Percentiles rank a stretch among this genome's conserved stretches.
Conservation (phyloP, 2,329 filamentous ascomycete species). For the Diaporthe sp. region DNA sequence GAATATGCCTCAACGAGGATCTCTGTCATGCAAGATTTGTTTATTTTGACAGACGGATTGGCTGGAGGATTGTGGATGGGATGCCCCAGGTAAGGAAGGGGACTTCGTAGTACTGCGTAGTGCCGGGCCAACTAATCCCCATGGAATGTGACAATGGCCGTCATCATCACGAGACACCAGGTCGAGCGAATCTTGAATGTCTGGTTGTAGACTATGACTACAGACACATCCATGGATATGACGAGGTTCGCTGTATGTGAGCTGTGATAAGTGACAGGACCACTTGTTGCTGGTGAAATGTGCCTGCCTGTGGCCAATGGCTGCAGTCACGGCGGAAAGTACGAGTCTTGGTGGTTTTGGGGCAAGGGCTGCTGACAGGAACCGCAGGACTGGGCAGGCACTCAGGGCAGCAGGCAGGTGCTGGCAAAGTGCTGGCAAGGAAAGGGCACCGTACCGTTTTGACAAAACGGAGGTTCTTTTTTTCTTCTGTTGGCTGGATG, state of each 20-base stretch:
- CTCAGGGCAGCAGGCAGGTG: not conserved
- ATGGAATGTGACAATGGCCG: constrained; percentile 15
- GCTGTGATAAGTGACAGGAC: constrained; percentile 35
- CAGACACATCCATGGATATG: no score
- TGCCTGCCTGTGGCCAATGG: constrained; percentile 5
- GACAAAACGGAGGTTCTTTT: constrained; percentile 15
- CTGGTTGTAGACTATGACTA: constrained; percentile 1
- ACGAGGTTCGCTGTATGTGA: constrained; percentile 14
- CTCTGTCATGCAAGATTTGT: constrained; percentile 28
- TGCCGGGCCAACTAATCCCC: not conserved
- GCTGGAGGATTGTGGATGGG: not conserved
- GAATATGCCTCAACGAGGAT: constrained; percentile 25
- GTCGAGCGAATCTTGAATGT: constrained; percentile 16
- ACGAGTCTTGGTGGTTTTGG: constrained; percentile 7
- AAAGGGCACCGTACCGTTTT: no score
- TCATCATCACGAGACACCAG: constrained; percentile 29
- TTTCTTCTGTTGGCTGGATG: not conserved
- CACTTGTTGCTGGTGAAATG: not conserved
- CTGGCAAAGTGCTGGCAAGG: not conserved
- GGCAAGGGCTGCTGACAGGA: not conserved
- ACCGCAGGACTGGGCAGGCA: not conserved
- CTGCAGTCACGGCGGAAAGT: not conserved
- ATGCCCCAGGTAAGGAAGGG: not conserved
- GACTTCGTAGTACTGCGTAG: no score
- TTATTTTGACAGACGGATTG: constrained; percentile 19